Conservation (phyloP, 352 stramenopile species). For the Phytophthora pseudosyringae region DNA sequence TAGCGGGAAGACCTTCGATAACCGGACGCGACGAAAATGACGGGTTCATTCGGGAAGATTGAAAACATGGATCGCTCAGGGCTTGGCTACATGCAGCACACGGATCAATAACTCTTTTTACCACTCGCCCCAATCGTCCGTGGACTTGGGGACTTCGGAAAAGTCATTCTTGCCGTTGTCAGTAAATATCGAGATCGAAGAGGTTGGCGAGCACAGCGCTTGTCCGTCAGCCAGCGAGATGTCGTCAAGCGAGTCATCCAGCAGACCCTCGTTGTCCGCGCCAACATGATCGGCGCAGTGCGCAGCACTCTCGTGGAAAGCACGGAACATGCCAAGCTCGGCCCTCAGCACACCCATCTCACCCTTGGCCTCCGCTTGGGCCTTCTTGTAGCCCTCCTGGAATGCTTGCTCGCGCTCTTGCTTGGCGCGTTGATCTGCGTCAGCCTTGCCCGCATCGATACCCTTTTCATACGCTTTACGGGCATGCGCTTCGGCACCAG, state of each 20-base stretch:
- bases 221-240: conserved; percentile 47
- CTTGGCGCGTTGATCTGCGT: conserved; percentile 44
- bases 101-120: conserved; percentile 32
- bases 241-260: conserved; percentile 45
- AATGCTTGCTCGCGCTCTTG: conserved; percentile 41
- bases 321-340: conserved; percentile 60
- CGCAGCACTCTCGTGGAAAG: conserved; percentile 50
- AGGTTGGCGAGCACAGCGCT: conserved; percentile 45
- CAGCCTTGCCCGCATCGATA: conserved; percentile 39
- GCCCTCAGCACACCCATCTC: conserved; percentile 53
- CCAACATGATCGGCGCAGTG: conserved; percentile 40
- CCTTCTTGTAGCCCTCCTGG: conserved; percentile 48
- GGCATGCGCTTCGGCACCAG: conserved; percentile 36
- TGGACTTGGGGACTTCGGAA: conserved; percentile 28
- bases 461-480: conserved; percentile 57
- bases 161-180: conserved; percentile 49
- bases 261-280: conserved; percentile 15
- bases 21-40: conserved; percentile 9
- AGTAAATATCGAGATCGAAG: conserved; percentile 53
- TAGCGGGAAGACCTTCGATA: background rate
- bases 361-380: conserved; percentile 32
- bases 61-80: conserved; percentile 5
- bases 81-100: conserved; percentile 26
- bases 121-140: conserved; percentile 76
- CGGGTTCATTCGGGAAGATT: conserved; percentile 25